Evolutionary conservation across 371 early-diverging fungal genomes (phyloP).

Genomic region (Chytridiales sp.): DNA sequence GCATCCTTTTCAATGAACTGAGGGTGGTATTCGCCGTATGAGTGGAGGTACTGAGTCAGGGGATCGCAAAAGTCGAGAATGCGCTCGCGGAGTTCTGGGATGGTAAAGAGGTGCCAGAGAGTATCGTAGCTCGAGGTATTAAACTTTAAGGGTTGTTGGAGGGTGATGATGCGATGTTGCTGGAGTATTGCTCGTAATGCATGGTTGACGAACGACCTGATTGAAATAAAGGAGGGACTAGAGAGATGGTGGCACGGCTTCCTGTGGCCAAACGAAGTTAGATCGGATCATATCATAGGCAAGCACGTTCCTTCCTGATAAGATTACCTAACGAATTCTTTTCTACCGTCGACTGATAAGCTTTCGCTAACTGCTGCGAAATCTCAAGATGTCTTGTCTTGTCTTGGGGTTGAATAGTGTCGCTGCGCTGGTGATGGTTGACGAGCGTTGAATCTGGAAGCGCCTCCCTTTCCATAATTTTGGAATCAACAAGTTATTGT

Average conservation of each 20-base stretch:
- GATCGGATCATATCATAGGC: not conserved
- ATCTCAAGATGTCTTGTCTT: not conserved
- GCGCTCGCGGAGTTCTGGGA: not conserved
- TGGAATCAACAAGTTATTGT: no score
- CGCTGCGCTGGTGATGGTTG: not conserved
- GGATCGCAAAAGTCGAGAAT: not conserved
- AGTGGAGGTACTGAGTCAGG: not conserved
- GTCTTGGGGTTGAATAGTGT: not conserved
- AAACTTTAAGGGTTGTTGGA: no score
- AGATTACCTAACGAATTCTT: not conserved
- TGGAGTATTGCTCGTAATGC: no score
- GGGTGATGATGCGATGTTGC: no score
- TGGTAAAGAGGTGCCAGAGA: not conserved
- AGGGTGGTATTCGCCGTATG: not conserved
- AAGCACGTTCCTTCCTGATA: not conserved
- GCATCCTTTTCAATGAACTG: not conserved
- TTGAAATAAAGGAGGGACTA: not conserved
- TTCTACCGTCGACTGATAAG: not conserved
- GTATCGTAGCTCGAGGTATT: no score
- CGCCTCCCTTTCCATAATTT: no score
- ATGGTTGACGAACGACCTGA: no score
- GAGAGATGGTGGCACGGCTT: not conserved
- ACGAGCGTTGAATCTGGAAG: not conserved
- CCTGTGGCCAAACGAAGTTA: not conserved
- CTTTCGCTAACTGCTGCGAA: not conserved